Percentiles rank a stretch among this genome's conserved stretches.
Conservation (phyloP, 352 stramenopile genomes). For the Pilasporangium apinafurcum region DNA sequence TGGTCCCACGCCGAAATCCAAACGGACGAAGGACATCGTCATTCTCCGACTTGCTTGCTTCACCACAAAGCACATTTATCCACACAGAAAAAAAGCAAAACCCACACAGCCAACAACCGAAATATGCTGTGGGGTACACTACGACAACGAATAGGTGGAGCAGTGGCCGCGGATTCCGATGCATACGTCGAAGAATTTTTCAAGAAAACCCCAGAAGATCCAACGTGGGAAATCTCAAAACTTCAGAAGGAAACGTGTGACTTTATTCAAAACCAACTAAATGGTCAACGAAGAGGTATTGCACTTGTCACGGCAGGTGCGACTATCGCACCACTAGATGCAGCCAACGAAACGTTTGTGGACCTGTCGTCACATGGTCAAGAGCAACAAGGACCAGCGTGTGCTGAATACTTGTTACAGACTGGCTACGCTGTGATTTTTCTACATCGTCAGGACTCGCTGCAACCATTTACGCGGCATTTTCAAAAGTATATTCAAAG, state of each 20-base stretch:
- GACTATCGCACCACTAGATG: slow-evolving; percentile 71
- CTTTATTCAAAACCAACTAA: slow-evolving; percentile 56
- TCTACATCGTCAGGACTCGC: slow-evolving; percentile 66
- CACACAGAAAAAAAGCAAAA: not conserved
- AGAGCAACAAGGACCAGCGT: slow-evolving; percentile 70
- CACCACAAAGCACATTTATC: not conserved
- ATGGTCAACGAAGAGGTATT: slow-evolving; percentile 43
- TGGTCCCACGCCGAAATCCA: not conserved
- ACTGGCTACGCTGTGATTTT: slow-evolving; percentile 82
- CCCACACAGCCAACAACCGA: not conserved
- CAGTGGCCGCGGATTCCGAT: slow-evolving; percentile 54
- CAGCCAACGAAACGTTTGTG: slow-evolving; percentile 61
- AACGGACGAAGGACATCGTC: not conserved
- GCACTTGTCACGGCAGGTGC: slow-evolving; percentile 78
- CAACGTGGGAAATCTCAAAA: slow-evolving; percentile 38
- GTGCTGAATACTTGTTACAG: slow-evolving; percentile 74
- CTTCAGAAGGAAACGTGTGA: slow-evolving; percentile 31
- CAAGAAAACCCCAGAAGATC: slow-evolving; percentile 60
- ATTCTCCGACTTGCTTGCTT: slow-evolving; percentile 3
- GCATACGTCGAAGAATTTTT: slow-evolving; percentile 80
- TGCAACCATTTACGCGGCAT: slow-evolving; percentile 77
- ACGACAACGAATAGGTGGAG: slow-evolving; percentile 62
- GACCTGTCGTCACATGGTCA: slow-evolving; percentile 64
- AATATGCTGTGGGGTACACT: slow-evolving; percentile 84
- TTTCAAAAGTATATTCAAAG: slow-evolving; percentile 82